Evolutionary conservation across 352 stramenopile species (phyloP), one percentile per base, ranked within the genome.

Genomic region (Globisporangium perplexum): DNA sequence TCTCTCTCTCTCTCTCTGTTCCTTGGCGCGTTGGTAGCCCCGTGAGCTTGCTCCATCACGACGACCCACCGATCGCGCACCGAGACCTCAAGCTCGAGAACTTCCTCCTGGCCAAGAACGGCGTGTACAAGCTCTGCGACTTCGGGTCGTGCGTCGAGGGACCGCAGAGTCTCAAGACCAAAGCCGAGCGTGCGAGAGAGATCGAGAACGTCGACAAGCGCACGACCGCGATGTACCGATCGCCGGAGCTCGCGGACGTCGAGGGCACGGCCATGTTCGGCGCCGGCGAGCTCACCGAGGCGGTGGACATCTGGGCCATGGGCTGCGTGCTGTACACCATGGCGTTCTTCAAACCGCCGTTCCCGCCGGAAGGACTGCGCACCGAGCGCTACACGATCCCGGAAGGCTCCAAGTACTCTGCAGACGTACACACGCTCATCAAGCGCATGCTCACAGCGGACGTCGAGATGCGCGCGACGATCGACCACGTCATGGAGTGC

Each of bases 31-130:
- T 38, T 23, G 14, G 12, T 43, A 91, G 80, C 7, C 78, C 81
- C 12, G 74, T 90, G 33, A 66, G 64, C 15, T 50, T 85, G 55
- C 57, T 93, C 20, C 79, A 93, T 55, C 56, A 66, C 33, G 77
- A 95, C 41, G 71, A 93, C 30, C 93, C 95, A 28, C 82, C 96
- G 1, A 92, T 99, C 51, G 88, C 96, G 3, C 96, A 99, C 63
- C 85, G 96, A 30, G 96, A 99, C 72, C 70, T 99, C 22, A 99
- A 99, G 72, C 82, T 98, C 24, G 95, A 98, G 63, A 99, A 99
- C 71, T 97, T 99, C 53, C 66, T 99, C 8, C 68, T 97, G 23
- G 80, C 71, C 4, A 84, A 80, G 42, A 88, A 95, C 44, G 65
- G 71, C n/a, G 62, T 95, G 2, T 98, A 97, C 80, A 98, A 98